Base-by-base conservation (phyloP, 1,139 yeast genomes). In the Candida sojae region DNA sequence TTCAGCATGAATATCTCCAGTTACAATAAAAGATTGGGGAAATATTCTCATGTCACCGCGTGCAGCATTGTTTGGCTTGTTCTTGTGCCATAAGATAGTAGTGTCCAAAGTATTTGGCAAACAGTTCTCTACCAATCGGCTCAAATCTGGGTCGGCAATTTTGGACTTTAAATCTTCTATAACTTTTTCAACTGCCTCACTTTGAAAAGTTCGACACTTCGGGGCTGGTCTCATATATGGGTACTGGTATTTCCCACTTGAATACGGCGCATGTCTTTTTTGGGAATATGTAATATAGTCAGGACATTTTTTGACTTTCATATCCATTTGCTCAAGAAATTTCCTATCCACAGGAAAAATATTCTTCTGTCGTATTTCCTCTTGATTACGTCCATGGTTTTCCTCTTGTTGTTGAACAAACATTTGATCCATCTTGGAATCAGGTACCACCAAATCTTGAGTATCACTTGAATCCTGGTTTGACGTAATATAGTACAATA, bases 1-100 rank as follows among this genome's bases (percentile, higher is more conserved):
- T 64, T 89, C 96, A 1, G 97, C 97, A 63, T 89, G 91, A 40
- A 86, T 86, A 58, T 89, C 96, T 3, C 97, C 97, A 0, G 97
- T 90, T 32, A 90, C 96, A 1, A 90, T 80, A 66, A 90, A 90
- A 0, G 77, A 57, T 46, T 60, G 73, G 1, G 69, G 71, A 43
- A 36, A 33, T 3, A 33, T 17, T n/a, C 21, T 17, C n/a, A 5
- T 23, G 10, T 32, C 38, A 3, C n/a, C 23, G 9, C 25, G 23
- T 4, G 43, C 23, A 8, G 13, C 55, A 36, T 28, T 63, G 59
- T 7, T 26, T 25, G 23, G 26, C 6, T 13, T 36, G 1, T 33
- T 57, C 10, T 50, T 48, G 62, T 86, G 90, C 90, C 92, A 90
- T 49, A 87, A 71, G 43, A 90, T 82, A 0, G 97, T 89, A 0